Evolutionary conservation across 108 stramenopile species (phyloP), one percentile per base, ranked within the genome.

Genomic region (Fragilariopsis cylindrus): DNA sequence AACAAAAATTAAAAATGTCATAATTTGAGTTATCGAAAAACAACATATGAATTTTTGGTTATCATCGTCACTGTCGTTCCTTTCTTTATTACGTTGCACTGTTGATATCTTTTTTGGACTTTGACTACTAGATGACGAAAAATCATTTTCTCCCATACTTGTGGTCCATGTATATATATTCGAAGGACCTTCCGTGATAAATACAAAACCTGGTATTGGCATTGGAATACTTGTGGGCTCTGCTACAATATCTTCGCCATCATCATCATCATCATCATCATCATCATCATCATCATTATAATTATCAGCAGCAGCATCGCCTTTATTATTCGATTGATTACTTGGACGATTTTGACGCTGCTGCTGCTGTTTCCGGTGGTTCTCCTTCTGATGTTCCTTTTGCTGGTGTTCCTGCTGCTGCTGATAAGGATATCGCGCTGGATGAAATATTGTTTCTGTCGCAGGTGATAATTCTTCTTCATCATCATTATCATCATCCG

Each of bases 141-240:
- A 30, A 30, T 30, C 30, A 30, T 30, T 30, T 30, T 30, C 30
- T 30, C 30, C 30, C 30, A 30, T 30, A 30, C 30, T 64, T 5
- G 11, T 30, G 39, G 44, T 43, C 12, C 16, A 30, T 5, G 76
- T 71, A 40, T 71, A 30, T 30, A 58, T 49, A 11, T 44, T 19
- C 15, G 77, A 69, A 4, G 65, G 58, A 41, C 60, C 71, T 42
- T 52, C 49, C 1, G 71, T 78, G 8, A 71, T 65, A 65, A 72
- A 72, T 16, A 72, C 72, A 42, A 63, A 57, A 19, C 71, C 71
- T 15, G 77, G 77, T 56, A 71, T 66, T 18, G 47, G 65, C 69
- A 42, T 58, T 4, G 30, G 43, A 30, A 12, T 15, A 3, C 19
- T 58, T 48, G 60, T 46, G 5, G 46, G 46, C 1, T 60, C 60